Base-by-base conservation (phyloP, 441 rosid genomes). In the Isatis lusitanica region DNA sequence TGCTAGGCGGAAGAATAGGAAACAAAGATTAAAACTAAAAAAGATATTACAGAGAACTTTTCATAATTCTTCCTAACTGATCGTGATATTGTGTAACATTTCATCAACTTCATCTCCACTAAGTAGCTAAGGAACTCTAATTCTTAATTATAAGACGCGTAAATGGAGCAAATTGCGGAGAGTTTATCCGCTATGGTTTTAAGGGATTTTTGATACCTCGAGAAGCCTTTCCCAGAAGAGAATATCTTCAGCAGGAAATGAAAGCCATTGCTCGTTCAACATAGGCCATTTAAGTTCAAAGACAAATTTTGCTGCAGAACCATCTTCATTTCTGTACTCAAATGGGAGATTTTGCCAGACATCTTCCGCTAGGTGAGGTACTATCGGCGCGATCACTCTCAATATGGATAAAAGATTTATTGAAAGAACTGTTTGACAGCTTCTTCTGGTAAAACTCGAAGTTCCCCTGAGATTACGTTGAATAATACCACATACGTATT, bases 341-440 rank as follows among this genome's bases (percentile, higher is more conserved):
- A 89, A 95, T 17, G 99, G 97, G 70, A 95, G 93, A 83, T 90
- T 90, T 79, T 87, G 96, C 99, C 99, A 95, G 31, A 80, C 96
- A 71, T 94, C 98, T 84, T 90, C 98, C 12, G 99, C 97, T 78
- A 94, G 77, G 83, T 94, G 99, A 76, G 99, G 99, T 75, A 94
- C 72, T 58, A 92, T 89, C 0, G 99, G 99, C 39, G 97, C 96
- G n/a, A 90, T 77, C 76, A 90, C 90, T 86, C 91, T 89, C 66
- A 79, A 79, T 71, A 94, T 83, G 42, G 97, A 86, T 75, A 92
- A 83, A 69, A 92, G 93, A 80, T 94, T 98, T 40, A 88, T 85
- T 36, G 97, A 89, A 70, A 95, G 97, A 79, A 95, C 96, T 30
- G 99, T 92, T 83, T 94, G 99, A 79, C 98, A 92, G 74, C 97